Evolutionary conservation across 1,139 yeast genomes (phyloP), one percentile per base, ranked within the genome.

Genomic region (Kodamaea sp.): DNA sequence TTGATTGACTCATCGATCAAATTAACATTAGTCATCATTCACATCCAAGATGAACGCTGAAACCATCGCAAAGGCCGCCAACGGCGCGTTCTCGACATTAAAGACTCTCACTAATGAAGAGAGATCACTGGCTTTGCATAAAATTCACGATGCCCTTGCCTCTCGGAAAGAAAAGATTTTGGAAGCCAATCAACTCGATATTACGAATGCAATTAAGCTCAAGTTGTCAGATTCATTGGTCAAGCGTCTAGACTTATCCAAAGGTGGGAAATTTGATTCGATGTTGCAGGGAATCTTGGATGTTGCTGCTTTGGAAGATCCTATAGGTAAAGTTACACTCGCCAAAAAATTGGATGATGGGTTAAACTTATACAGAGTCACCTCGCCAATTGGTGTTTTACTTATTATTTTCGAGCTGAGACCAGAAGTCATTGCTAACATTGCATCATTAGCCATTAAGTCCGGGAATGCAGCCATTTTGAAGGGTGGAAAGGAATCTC

Each of bases 371-470:
- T 84, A 81, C 60, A 70, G 96, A 53, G 75, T 92, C 9, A 84
- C 96, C 5, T 84, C 96, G 25, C 98, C 98, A 10, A 89, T 94
- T 7, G 99, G 99, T 9, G 97, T 89, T 0, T 63, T 94, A 37
- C 71, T 94, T 46, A 90, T 94, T 36, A 94, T 94, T 43, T 94
- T 94, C 58, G 99, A 94, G 64, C 82, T 96, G 30, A 79, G 99
- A 54, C 99, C 99, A 25, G 99, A 94, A 59, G 98, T 94, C 10
- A 92, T 94, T 67, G 98, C 98, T 39, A 94, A 94, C 60, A 92
- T 94, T 55, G 84, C 97, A 8, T 95, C 98, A 0, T 72, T 94
- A 56, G 96, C 97, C 20, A 82, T 94, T 57, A 94, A 94, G 61
- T 88, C 97, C 1, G 97, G 97, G 27, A 86, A 87, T 56, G 86